Evolutionary conservation across 1,284 basidiomycete genomes (phyloP), one percentile per base, ranked within the genome.

Genomic region (Spongiforma sp.): DNA sequence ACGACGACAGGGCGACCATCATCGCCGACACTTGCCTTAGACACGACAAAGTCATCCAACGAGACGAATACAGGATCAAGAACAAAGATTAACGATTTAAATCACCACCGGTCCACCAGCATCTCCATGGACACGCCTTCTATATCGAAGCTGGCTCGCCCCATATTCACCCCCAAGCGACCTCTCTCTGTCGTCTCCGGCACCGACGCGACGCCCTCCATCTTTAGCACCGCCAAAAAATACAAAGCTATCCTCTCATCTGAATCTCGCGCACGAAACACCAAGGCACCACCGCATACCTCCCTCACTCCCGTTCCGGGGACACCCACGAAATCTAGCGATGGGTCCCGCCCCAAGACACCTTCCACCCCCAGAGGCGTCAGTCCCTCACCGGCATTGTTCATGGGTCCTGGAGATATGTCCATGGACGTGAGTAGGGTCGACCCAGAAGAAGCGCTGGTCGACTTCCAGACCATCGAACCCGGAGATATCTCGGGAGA

Each of bases 391-490:
- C 84, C 84, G 1, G 75, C 71, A 24, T 69, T 82, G n/a, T 80
- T 81, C 69, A 81, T 83, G 36, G 74, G 79, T 10, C 75, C 82
- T 6, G 88, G 87, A 68, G 86, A 89, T 71, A 90, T 74, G 73
- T 73, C 74, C 36, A 75, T 91, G 88, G 90, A 93, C 66, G 87
- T 91, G n/a, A 89, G 84, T 74, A 84, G 86, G 61, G 82, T 92
- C 37, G 89, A 93, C 73, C 89, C 90, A 8, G 92, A 93, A 73
- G 87, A 90, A 17, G 89, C 84, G 0, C 79, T 93, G 14, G 86
- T 94, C 6, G 91, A 94, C 74, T 90, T 80, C 67, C 82, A 89
- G 73, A 90, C 80, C 3, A 84, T 93, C 5, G 92, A 93, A 55
- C 81, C 82, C 5, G 86, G 82, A 1, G 91, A 93, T 70, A 69